Evolutionary conservation across 805 yeast species (phyloP), one percentile per base, ranked within the genome.

Genomic region (Saccharomycopsis microspora): DNA sequence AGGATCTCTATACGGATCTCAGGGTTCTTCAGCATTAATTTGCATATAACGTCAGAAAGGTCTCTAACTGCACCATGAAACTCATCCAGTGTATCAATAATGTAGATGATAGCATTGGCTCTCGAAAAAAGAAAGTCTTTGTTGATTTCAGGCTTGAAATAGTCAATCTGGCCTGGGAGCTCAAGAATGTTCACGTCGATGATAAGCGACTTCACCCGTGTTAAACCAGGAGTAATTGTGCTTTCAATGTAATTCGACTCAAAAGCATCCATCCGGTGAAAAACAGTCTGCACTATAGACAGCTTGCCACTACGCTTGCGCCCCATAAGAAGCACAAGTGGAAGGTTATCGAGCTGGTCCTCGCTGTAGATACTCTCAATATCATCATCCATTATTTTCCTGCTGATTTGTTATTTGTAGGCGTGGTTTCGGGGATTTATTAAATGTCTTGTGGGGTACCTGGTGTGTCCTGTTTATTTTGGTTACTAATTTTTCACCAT

Each of bases 21-120:
- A 3, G 96, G 96, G 57, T 89, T 87, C 39, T 83, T 82, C 57
- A 80, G 79, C 59, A 83, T 79, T 0, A 96, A 97, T 57, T 80
- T 84, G 59, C 85, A 93, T 50, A 89, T 82, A 52, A 93, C 87
- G 71, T 82, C 82, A 4, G 90, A 86, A 43, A 93, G 67, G 60
- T 88, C 89, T 31, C 95, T 87, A 42, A 93, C 71, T 0, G 97
- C 96, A 63, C 87, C 83, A 55, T 89, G 67, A 64, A 93, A 93
- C 62, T 93, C 98, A 66, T 90, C 97, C 62, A 88, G 97, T 7
- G 89, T 77, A 64, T 93, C 98, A 53, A 93, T 88, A 39, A 93
- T 96, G 60, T 93, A 93, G 2, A 93, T 93, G 32, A 93, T 70
- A 0, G 96, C 93, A 19, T 96, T 96, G 9, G 88, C 87, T 41